Evolutionary conservation across 495 filamentous ascomycete species (phyloP), one percentile per base, ranked within the genome.

Genomic region (Penicillium pulvis): DNA sequence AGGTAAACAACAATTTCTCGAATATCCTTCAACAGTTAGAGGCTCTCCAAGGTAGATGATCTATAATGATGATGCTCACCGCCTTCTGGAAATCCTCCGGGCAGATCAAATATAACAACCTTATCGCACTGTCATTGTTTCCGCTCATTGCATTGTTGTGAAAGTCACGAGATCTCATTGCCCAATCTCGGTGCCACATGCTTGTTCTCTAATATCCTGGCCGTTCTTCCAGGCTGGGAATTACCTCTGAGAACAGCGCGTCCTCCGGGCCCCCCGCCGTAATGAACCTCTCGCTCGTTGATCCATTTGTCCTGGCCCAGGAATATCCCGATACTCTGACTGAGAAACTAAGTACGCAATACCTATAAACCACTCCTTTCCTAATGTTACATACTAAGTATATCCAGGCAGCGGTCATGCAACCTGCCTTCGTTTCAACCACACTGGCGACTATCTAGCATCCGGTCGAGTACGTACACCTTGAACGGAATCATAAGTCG

Each of bases 251-350:
- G n/a, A 36, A 35, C 49, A 42, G 33, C 39, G 11, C 44, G 19
- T 30, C 41, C 49, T 55, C 14, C 2, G 2, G 20, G 20, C 1
- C n/a, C 16, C 7, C 39, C 16, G 39, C 16, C 69, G 66, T 58
- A 36, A 93, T 93, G 90, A 93, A 92, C 80, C 79, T 91, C 26
- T 85, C 89, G 31, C 82, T 93, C 39, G 78, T 90, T 53, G 90
- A 93, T 68, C 90, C 90, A 28, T 90, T 90, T 69, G 83, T 90
- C 63, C 89, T 98, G 43, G 89, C 92, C 4, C 92, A 97, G 79
- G 94, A 98, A 68, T 95, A 95, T 66, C 94, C 94, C 44, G 95
- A 98, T 64, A 83, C 87, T 24, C 84, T 96, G 53, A 90, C 87
- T 47, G 91, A 90, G 65, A 90, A 87, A 49, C 87, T 98, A 47